These are phyloP conservation scores for Jamesozyma piceae DNA, from an alignment of 805 yeast species.

Conservation along the genomic window DNA sequence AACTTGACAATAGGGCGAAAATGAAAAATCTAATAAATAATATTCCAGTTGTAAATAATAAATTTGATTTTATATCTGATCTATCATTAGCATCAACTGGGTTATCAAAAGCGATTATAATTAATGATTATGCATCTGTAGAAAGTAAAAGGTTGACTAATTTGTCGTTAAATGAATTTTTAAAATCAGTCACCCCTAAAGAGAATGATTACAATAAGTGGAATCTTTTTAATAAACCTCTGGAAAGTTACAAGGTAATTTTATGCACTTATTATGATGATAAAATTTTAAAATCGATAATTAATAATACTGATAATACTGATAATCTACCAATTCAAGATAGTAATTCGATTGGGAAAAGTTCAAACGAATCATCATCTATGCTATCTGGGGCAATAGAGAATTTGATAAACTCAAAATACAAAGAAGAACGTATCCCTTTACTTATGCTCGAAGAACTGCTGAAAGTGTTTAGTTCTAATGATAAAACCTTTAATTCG, in stretches of 20 bases:
- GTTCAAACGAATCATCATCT: background rate
- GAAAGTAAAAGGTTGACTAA: constrained; percentile 16
- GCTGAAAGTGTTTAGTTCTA: too few relatives aligned
- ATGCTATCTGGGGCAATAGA: background rate
- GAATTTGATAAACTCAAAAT: background rate
- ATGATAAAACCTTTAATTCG: background rate
- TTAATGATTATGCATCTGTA: constrained; percentile 18
- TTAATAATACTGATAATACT: background rate
- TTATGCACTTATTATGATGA: constrained; percentile 44
- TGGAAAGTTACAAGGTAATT: constrained; percentile 27
- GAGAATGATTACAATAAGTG: background rate
- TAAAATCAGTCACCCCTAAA: constrained; percentile 9
- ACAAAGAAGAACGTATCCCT: background rate
- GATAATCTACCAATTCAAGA: background rate
- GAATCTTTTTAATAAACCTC: background rate
- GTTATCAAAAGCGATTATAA: constrained; percentile 45
- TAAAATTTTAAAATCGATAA: constrained; percentile 28
- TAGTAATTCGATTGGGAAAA: background rate
- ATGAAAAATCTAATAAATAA: constrained; percentile 29
- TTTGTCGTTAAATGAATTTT: constrained; percentile 29
- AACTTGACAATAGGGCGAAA: constrained; percentile 35
- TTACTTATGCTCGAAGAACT: background rate
- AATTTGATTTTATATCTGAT: constrained; percentile 43
- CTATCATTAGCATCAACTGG: constrained; percentile 41
- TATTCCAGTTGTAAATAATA: constrained; percentile 29